Evolutionary conservation across 228 moss, liverwort and hornwort genomes (phyloP), one percentile per base, ranked within the genome.

Genomic region (Sphagnum magellanicum): DNA sequence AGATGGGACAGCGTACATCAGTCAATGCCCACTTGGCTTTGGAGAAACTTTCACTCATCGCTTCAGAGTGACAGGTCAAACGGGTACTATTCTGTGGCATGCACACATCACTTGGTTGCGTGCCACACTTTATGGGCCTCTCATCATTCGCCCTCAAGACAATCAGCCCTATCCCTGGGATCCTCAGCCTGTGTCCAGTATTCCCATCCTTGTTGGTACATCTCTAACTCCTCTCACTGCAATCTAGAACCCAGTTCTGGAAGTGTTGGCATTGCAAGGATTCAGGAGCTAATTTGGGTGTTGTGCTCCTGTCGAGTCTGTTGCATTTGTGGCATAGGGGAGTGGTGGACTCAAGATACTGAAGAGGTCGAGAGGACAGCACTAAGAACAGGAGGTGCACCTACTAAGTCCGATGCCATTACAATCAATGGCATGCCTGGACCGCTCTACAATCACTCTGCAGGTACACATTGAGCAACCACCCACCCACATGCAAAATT

Each of bases 91-190:
- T 71, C 76, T 81, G 51, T 84, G 81, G 81, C 84, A 84, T n/a
- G 84, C 84, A 71, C 84, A 84, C 64, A 78, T 84, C 61, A 78
- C 75, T 32, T 84, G 84, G 81, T 61, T 84, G 70, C 84, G 84
- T 32, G 63, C 84, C 64, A 81, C 81, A 60, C 53, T 84, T 58
- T 72, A 84, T 59, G 84, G 84, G 16, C 81, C 81, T 53, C 71
- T 84, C 53, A 81, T 81, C 55, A 81, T 84, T 67, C 63, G 66
- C 68, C 84, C 84, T 7, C 70, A 66, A 50, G 70, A 72, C 60
- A 68, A 67, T 60, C 66, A 52, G 51, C 77, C 9, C 47, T 75
- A 78, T 78, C 75, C 80, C 65, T 75, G 68, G 53, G 60, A 81
- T 16, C 80, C 84, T 71, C 78, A 81, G 73, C 84, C 84, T 50